Conservation (phyloP, 2,329 filamentous ascomycete species). For the Ophiognomonia clavigignenti-juglandacearum region DNA sequence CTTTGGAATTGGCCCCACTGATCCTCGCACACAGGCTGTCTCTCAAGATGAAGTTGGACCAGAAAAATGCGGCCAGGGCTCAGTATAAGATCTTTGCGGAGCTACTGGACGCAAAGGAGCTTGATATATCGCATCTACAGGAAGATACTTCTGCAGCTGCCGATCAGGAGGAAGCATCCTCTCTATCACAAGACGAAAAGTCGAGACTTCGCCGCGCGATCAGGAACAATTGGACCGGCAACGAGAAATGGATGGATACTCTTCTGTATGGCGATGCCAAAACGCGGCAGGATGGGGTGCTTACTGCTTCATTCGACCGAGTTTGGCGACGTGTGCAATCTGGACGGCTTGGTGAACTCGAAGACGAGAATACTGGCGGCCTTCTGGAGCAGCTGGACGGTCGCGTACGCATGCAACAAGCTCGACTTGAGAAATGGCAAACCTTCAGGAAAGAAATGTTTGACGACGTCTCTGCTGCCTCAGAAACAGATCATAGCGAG, state of each 20-base stretch:
- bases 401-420: constrained; percentile 61
- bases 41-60: constrained; percentile 52
- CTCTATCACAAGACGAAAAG: constrained; percentile 36
- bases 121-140: constrained; percentile 48
- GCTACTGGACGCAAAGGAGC: constrained; percentile 59
- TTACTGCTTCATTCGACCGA: constrained; percentile 62
- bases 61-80: constrained; percentile 54
- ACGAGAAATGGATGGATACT: constrained; percentile 67
- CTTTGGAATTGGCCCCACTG: constrained; percentile 56
- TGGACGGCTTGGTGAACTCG: constrained; percentile 52
- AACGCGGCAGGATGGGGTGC: constrained; percentile 53
- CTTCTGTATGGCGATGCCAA: constrained; percentile 63
- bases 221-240: constrained; percentile 73
- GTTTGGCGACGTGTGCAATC: constrained; percentile 66
- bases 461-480: constrained; percentile 24
- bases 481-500: constrained; percentile 21
- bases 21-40: constrained; percentile 69
- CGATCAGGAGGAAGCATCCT: neutral
- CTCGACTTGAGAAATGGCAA: constrained; percentile 69
- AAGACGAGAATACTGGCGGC: constrained; percentile 40
- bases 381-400: constrained; percentile 67
- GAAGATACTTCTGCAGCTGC: constrained; percentile 34
- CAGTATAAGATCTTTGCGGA: constrained; percentile 61
- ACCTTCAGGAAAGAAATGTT: constrained; percentile 53
- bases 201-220: constrained; percentile 55